Conservation (phyloP, 306 rosid genomes). For the Sophora flavescens region DNA sequence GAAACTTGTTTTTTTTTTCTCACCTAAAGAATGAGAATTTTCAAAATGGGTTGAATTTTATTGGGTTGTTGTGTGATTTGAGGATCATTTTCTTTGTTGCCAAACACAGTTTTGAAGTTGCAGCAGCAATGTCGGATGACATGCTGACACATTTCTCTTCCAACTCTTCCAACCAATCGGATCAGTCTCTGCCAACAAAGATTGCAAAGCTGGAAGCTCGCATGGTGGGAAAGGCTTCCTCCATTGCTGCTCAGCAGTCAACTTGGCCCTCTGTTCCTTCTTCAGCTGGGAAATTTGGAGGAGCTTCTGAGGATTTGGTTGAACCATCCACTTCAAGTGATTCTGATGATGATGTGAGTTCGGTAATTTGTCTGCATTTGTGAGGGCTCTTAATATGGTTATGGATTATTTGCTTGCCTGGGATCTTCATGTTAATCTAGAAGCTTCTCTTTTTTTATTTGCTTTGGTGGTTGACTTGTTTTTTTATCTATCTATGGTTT, state of each 20-base stretch:
- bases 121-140: conserved; percentile 88
- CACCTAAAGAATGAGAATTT: background rate
- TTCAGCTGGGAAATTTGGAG: conserved; percentile 63
- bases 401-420: background rate
- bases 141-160: conserved; percentile 94
- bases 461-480: background rate
- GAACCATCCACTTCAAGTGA: conserved; percentile 89
- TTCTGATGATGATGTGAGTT: conserved; percentile 81
- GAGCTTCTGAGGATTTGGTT: conserved; percentile 68
- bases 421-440: conserved; percentile 23
- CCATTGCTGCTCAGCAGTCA: conserved; percentile 65
- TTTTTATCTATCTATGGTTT: conserved; percentile 25
- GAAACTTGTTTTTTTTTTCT: conserved; percentile 3
- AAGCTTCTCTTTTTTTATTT: background rate
- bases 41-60: conserved; percentile 36
- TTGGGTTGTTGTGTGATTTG: conserved; percentile 42
- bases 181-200: conserved; percentile 94
- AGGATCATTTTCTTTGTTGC: conserved; percentile 38
- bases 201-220: conserved; percentile 99
- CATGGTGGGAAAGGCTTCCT: conserved; percentile 84
- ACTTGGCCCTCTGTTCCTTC: conserved; percentile 72
- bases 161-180: conserved; percentile 97
- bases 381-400: background rate
- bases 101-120: conserved; percentile 42
- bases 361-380: conserved; percentile 17